Base-by-base conservation (phyloP, 192 early-diverging fungal genomes). In the Phycomyces nitens region DNA sequence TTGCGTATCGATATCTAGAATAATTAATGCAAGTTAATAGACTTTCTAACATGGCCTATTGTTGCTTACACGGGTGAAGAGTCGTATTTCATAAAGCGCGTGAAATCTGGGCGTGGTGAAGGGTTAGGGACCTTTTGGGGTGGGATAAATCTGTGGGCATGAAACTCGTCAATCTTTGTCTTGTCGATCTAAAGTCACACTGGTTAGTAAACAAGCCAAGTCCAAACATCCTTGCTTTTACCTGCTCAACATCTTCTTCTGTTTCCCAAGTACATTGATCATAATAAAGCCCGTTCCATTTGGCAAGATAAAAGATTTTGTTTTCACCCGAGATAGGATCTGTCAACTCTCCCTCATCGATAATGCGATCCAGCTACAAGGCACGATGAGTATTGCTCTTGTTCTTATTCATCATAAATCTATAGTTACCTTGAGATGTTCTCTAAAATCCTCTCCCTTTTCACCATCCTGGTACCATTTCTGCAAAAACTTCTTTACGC, bases 281-380 rank as follows among this genome's bases (percentile, higher is more conserved):
- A 70, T 94, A 92, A 5, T 83, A 78, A 34, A 82, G 81, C 14
- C 82, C 77, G 51, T 75, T 75, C 92, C 92, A 94, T 66, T 92
- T 94, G 40, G 88, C 86, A 47, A 94, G 69, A 62, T 84, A 92
- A 60, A 79, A 87, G 18, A 92, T 76, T 53, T 79, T 78, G 15
- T 64, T 52, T 50, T 84, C 80, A 2, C 80, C 82, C 1, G 60
- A 72, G n/a, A 67, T 59, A 0, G 80, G 71, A 39, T 82, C 79
- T 3, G 78, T 69, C 23, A 84, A 62, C 49, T 92, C 90, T 18
- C 90, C 92, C 65, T 92, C 92, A 68, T 94, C 92, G 67, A 94
- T 86, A 24, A 94, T 77, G 15, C 92, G 84, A 66, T 94, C 92
- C 47, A 90, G 75, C 86, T 89, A 56, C 23, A 53, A 26, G 11